Conservation (phyloP, 495 filamentous ascomycete species). For the Hyaloscypha bicolor region DNA sequence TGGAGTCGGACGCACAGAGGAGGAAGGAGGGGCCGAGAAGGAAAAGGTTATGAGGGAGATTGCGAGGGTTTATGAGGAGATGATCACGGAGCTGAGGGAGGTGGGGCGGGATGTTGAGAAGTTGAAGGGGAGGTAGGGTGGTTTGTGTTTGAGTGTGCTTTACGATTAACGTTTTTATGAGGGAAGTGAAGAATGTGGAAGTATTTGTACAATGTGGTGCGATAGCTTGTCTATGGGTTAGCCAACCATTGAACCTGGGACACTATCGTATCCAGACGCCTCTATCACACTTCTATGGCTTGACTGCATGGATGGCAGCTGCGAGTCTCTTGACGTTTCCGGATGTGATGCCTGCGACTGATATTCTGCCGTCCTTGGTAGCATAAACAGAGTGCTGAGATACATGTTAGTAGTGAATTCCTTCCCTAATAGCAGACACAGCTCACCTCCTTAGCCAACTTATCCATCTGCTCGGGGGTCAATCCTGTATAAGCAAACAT, state of each 20-base stretch:
- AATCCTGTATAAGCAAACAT: slow-evolving; percentile 99
- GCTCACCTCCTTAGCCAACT: slow-evolving; percentile 82
- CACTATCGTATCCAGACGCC: slow-evolving; percentile 17
- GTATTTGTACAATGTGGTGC: slow-evolving; percentile 2
- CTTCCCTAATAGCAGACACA: neutral
- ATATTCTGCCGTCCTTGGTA: slow-evolving; percentile 96
- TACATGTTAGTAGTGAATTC: neutral
- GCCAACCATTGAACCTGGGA: slow-evolving; percentile 4
- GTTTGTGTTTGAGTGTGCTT: neutral
- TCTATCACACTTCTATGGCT: slow-evolving; percentile 44
- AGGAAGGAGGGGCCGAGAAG: slow-evolving; percentile 35
- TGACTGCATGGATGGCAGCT: slow-evolving; percentile 94
- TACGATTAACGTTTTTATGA: neutral
- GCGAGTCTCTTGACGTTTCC: slow-evolving; percentile 93
- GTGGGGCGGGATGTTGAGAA: slow-evolving; percentile 59
- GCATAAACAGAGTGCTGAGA: slow-evolving; percentile 91
- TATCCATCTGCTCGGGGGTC: slow-evolving; percentile 89
- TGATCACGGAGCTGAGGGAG: slow-evolving; percentile 55
- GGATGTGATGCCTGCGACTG: slow-evolving; percentile 92
- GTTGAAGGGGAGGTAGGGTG: slow-evolving; percentile 37
- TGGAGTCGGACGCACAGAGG: slow-evolving; percentile 47
- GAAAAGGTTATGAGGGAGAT: slow-evolving; percentile 55
- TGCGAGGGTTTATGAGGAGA: slow-evolving; percentile 58
- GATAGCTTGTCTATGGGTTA: slow-evolving; percentile 10
- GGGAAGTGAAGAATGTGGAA: neutral